Evolutionary conservation across 371 early-diverging fungal species (phyloP).

Genomic region (Mucor circinelloides): DNA sequence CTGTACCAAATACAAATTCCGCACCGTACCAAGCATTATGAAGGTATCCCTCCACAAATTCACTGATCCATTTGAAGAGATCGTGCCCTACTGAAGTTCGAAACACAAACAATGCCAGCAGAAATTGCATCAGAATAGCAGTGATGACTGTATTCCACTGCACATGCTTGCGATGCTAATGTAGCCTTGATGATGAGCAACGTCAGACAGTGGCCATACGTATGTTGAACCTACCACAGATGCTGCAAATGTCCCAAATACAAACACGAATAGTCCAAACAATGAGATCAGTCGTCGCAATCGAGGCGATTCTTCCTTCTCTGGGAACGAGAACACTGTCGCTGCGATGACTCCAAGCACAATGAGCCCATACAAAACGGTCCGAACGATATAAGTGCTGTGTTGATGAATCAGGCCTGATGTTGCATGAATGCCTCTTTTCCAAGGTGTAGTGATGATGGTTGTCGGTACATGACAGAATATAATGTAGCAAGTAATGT

Average conservation of each 20-base stretch:
- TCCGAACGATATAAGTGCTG: neutral
- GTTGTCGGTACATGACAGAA: conserved; percentile 36
- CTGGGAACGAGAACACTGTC: conserved; percentile 56
- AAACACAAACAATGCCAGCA: conserved; percentile 80
- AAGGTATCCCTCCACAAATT: conserved; percentile 61
- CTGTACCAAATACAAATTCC: conserved; percentile 67
- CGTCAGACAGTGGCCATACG: neutral
- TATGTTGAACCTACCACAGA: conserved; percentile 52
- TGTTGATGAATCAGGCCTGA: neutral
- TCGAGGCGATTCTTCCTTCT: conserved; percentile 55
- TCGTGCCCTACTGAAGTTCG: conserved; percentile 69
- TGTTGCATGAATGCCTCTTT: neutral
- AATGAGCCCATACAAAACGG: neutral
- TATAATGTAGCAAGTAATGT: conserved; percentile 25
- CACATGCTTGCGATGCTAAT: conserved; percentile 59
- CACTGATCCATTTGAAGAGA: conserved; percentile 75
- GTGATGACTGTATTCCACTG: conserved; percentile 74
- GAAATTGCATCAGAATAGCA: conserved; percentile 74
- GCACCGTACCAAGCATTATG: conserved; percentile 64
- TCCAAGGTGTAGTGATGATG: conserved; percentile 24
- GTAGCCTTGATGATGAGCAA: neutral
- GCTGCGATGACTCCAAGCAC: conserved; percentile 50
- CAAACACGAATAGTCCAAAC: conserved; percentile 65
- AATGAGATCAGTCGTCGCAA: conserved; percentile 71
- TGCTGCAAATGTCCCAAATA: conserved; percentile 44